phyloP scores from a whole-genome alignment of 2,329 filamentous ascomycete genomes.

The Fusarium pseudonygamai region DNA sequence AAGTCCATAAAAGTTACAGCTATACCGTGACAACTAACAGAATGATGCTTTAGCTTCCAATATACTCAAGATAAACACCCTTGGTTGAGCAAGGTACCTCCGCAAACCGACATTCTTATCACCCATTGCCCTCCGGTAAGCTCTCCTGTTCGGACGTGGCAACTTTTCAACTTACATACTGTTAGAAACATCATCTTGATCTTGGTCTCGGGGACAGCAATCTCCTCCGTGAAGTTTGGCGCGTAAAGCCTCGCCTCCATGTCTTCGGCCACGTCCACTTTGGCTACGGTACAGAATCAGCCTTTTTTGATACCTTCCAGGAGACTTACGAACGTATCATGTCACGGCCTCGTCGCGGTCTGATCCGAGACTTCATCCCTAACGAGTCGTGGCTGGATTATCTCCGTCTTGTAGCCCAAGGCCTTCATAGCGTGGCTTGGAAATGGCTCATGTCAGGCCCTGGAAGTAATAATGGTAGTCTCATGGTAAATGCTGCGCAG shows the following conservation, averaged over 20 bases:
- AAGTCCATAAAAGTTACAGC: conserved; percentile 22
- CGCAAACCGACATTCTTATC: conserved; percentile 78
- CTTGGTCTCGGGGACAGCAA: conserved; percentile 75
- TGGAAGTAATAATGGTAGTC: conserved; percentile 57
- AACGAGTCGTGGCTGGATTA: conserved; percentile 58
- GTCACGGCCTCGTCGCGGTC: conserved; percentile 53
- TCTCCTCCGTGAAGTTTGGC: conserved; percentile 77
- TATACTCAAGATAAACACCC: conserved; percentile 73
- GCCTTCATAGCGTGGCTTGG: conserved; percentile 60
- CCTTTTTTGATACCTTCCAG: conserved; percentile 81
- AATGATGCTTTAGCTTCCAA: conserved; percentile 67
- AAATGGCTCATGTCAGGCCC: conserved; percentile 66
- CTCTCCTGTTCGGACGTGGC: not conserved
- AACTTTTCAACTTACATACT: conserved; percentile 5
- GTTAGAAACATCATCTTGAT: conserved; percentile 72
- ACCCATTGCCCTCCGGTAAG: conserved; percentile 80
- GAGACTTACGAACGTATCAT: conserved; percentile 74
- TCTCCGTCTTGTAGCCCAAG: conserved; percentile 55
- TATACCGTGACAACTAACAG: conserved; percentile 1
- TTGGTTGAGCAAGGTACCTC: conserved; percentile 77
- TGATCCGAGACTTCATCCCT: conserved; percentile 58
- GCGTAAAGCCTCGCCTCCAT: conserved; percentile 78
- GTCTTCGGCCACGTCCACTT: conserved; percentile 89
- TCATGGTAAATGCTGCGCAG: conserved; percentile 68
- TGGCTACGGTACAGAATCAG: conserved; percentile 73